These are phyloP conservation scores for Yamadazyma friedrichii DNA, from an alignment of 1,139 yeast genomes.

Conservation along the genomic window DNA sequence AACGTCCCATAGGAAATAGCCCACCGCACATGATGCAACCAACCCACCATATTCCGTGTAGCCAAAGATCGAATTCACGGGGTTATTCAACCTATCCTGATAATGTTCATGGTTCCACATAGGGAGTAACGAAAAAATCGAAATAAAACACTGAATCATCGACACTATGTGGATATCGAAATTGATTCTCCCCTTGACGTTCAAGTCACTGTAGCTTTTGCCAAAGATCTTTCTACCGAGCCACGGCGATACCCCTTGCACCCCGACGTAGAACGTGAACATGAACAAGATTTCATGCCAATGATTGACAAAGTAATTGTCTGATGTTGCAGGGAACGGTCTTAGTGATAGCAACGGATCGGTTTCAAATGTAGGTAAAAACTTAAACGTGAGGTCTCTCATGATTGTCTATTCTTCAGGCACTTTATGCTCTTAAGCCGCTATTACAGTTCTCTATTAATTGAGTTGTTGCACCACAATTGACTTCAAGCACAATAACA, in stretches of 20 bases:
- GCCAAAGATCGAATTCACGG: slow-evolving; percentile 50
- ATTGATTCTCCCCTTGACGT: slow-evolving; percentile 54
- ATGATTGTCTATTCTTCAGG: no score
- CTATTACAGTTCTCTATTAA: no score
- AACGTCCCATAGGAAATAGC: slow-evolving; percentile 93
- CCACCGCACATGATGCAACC: slow-evolving; percentile 68
- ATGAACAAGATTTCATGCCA: slow-evolving; percentile 54
- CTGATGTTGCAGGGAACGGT: slow-evolving; percentile 47
- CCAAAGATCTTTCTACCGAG: slow-evolving; percentile 36
- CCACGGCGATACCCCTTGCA: slow-evolving; percentile 44
- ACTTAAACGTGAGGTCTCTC: no score
- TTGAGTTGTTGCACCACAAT: no score
- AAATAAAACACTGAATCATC: slow-evolving; percentile 71
- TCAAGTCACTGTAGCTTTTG: slow-evolving; percentile 46
- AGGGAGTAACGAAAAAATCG: slow-evolving; percentile 55
- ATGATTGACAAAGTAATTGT: slow-evolving; percentile 35
- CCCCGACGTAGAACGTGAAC: slow-evolving; percentile 34
- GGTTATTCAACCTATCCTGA: slow-evolving; percentile 45
- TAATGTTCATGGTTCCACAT: slow-evolving; percentile 52
- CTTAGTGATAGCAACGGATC: slow-evolving; percentile 47
- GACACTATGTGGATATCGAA: slow-evolving; percentile 90
- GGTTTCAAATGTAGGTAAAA: slow-evolving; percentile 5
- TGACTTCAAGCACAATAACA: no score
- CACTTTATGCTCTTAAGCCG: no score
- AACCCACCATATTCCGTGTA: slow-evolving; percentile 73